Evolutionary conservation across 139 green algal genomes (phyloP), one percentile per base, ranked within the genome.

Genomic region (Spirogloea muscicola): DNA sequence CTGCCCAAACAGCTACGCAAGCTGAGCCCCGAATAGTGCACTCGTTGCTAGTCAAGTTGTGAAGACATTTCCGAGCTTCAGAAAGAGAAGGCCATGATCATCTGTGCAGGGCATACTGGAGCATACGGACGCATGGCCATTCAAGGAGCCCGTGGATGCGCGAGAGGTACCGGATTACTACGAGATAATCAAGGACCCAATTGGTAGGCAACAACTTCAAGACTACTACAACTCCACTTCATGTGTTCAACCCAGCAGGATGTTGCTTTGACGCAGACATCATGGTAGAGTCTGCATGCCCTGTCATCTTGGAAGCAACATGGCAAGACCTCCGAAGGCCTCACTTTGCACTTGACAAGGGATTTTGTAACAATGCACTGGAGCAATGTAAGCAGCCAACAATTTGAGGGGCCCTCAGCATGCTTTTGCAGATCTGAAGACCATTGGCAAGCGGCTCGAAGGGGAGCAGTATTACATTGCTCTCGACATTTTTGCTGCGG

Each of bases 81-180:
- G 43, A 16, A 52, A 10, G 10, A 10, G 16, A 10, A n/a, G 43
- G 13, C 10, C 43, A 52, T 16, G 13, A 52, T 16, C 43, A 7
- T 72, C 37, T 29, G n/a, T 49, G 21, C 61, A 81, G 73, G 63
- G 43, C 6, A 44, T 81, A 16, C 3, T 78, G 58, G 58, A 68
- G 9, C 76, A 92, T 34, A 76, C 90, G 10, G 91, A 97, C 57
- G 73, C 88, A 3, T 95, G 90, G 87, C 92, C 95, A 13, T 99
- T 98, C 81, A 40, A 72, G 16, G 72, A 87, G 33, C 85, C 91
- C 21, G 94, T 99, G 13, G 58, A 82, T 46, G 39, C 43, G 0
- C 48, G 86, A 0, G 90, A 96, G n/a, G 93, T 95, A 25, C 85
- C 91, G 1, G 93, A 98, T 84, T 98, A 98, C 84, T 91, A 95